Conservation (phyloP, 176 grass and related monocot genomes). For the Raddia distichophylla region DNA sequence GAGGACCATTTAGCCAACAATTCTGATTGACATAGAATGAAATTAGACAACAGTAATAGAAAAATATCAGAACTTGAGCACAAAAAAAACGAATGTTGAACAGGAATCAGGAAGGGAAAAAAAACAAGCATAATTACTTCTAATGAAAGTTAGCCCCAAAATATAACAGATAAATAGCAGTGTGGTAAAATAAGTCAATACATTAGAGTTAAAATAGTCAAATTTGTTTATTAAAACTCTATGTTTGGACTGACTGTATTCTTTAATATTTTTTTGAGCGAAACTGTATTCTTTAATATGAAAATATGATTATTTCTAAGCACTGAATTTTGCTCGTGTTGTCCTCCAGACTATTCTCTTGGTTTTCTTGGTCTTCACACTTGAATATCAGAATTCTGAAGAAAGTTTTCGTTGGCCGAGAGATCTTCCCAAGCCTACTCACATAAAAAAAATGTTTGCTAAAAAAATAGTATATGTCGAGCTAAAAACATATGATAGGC, state of each 20-base stretch:
- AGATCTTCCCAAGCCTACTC: slow-evolving; percentile 29
- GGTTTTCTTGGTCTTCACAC: slow-evolving; percentile 31
- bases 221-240: slow-evolving; percentile 12
- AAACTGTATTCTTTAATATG: slow-evolving; percentile 6
- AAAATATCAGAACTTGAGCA: neutral
- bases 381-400: slow-evolving; percentile 36
- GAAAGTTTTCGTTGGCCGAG: neutral
- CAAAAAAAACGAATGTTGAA: neutral
- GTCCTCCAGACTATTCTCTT: slow-evolving; percentile 25
- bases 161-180: neutral
- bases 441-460: slow-evolving; percentile 26
- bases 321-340: slow-evolving; percentile 2
- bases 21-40: neutral
- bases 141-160: slow-evolving; percentile 31
- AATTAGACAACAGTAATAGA: neutral
- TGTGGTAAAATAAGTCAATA: slow-evolving; percentile 34
- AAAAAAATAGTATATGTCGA: neutral
- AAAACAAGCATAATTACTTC: neutral
- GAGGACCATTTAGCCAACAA: slow-evolving; percentile 9
- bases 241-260: slow-evolving; percentile 6
- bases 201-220: slow-evolving; percentile 15
- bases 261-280: neutral
- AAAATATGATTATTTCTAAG: slow-evolving; percentile 11
- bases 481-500: neutral
- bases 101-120: slow-evolving; percentile 11